These are phyloP conservation scores for Solanum aculeatissimum DNA, from an alignment of 305 asterid species.

Conservation along the genomic window DNA sequence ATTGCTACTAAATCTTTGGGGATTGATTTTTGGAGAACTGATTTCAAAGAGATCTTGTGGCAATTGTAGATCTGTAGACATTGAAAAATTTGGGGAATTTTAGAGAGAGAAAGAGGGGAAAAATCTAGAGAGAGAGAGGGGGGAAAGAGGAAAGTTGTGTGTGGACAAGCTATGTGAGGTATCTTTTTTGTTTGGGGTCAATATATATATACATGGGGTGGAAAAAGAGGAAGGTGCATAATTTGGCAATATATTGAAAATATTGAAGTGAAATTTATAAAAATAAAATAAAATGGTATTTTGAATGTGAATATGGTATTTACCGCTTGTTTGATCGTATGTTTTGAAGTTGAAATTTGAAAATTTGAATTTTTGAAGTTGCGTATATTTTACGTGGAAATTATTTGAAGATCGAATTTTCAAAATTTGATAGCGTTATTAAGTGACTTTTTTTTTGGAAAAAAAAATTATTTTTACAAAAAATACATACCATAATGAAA, in stretches of 20 bases:
- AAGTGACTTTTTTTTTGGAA: too few species aligned
- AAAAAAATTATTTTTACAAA: too few species aligned
- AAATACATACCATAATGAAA: too few species aligned
- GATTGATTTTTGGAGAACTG: slow-evolving; percentile 16
- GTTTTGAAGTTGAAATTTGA: neutral
- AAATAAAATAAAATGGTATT: neutral
- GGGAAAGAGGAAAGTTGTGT: neutral
- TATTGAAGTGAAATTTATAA: neutral
- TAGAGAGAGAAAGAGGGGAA: neutral
- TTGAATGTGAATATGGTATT: neutral
- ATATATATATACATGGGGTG: neutral
- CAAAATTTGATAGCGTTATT: neutral
- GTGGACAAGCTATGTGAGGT: neutral
- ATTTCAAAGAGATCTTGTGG: slow-evolving; percentile 14
- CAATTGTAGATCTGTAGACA: slow-evolving; percentile 52
- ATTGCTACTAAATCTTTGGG: neutral
- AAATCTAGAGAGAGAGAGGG: neutral
- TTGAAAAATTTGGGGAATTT: neutral
- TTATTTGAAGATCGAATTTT: neutral
- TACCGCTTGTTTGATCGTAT: neutral
- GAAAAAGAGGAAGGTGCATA: neutral
- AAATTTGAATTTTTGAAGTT: neutral
- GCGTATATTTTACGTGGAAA: neutral
- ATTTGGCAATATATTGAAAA: neutral
- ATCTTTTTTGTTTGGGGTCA: neutral